phyloP scores from a whole-genome alignment of 2,329 filamentous ascomycete genomes.

The Colletotrichum cereale region DNA sequence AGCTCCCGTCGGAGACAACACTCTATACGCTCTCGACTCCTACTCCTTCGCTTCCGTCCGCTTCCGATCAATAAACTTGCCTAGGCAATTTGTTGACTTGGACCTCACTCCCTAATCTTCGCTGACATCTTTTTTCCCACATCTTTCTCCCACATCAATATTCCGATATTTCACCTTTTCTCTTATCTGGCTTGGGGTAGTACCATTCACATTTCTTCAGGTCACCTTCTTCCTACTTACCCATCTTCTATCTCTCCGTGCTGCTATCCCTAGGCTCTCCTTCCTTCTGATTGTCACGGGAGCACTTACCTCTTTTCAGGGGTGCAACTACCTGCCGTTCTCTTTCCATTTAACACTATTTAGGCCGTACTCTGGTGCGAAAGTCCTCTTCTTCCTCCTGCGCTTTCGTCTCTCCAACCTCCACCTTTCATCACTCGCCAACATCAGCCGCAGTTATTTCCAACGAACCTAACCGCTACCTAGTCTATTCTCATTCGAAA shows the following conservation, averaged over 20 bases:
- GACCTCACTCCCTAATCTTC: not conserved
- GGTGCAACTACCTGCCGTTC: not conserved
- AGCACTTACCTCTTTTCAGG: not conserved
- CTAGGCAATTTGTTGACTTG: not conserved
- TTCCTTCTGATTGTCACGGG: not conserved
- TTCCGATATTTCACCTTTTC: not conserved
- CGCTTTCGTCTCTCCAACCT: not conserved
- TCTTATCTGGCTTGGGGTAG: not conserved
- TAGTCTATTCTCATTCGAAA: not conserved
- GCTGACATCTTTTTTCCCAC: no score
- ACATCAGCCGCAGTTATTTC: no score
- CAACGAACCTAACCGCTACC: not conserved
- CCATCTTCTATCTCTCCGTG: not conserved
- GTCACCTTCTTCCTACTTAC: not conserved
- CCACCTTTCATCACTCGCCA: not conserved
- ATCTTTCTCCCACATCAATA: no score
- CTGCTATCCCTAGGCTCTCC: no score
- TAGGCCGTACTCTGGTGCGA: not conserved
- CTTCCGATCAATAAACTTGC: not conserved
- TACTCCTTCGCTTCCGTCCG: rapidly evolving
- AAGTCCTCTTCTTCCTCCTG: not conserved
- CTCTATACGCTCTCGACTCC: not conserved
- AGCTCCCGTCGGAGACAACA: not conserved
- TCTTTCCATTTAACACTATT: not conserved
- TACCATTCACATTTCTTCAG: not conserved